Evolutionary conservation across 495 filamentous ascomycete genomes (phyloP).

Genomic region (Neurospora sp.): DNA sequence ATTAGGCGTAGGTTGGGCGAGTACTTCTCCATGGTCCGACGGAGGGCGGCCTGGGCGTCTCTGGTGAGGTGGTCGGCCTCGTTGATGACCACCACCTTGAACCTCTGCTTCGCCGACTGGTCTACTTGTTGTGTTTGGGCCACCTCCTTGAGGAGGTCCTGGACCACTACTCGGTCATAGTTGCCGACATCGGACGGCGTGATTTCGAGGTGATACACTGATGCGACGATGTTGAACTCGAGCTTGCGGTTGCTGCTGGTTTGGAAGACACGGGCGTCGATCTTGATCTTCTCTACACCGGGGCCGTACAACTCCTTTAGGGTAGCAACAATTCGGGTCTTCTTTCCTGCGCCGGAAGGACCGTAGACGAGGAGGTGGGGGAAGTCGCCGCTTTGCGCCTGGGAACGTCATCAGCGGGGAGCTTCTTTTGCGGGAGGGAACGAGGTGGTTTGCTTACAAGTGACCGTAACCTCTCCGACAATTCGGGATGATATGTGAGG

Average conservation of each 20-base stretch:
- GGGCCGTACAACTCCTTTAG: slow-evolving; percentile 86
- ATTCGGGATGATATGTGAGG: slow-evolving; percentile 78
- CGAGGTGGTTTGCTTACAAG: slow-evolving; percentile 48
- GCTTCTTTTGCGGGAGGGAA: not conserved
- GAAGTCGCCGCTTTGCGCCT: slow-evolving; percentile 96
- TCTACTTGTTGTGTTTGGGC: slow-evolving; percentile 98
- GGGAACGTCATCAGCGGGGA: slow-evolving; percentile 4
- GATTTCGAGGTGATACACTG: slow-evolving; percentile 94
- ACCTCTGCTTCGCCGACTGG: slow-evolving; percentile 72
- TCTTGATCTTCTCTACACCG: slow-evolving; percentile 94
- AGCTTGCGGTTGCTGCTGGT: slow-evolving; percentile 92
- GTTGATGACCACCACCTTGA: slow-evolving; percentile 98
- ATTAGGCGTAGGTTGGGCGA: slow-evolving; percentile 88
- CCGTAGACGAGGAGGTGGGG: slow-evolving; percentile 95
- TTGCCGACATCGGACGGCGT: slow-evolving; percentile 96
- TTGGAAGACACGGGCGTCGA: slow-evolving; percentile 91
- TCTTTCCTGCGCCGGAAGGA: slow-evolving; percentile 92
- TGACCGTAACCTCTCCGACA: slow-evolving; percentile 78
- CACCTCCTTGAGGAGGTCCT: slow-evolving; percentile 93
- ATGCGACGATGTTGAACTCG: slow-evolving; percentile 96
- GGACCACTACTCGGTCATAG: slow-evolving; percentile 89
- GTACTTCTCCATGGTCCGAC: slow-evolving; percentile 99
- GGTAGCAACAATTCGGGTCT: slow-evolving; percentile 90
- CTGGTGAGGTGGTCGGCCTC: slow-evolving; percentile 93
- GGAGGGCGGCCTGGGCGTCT: slow-evolving; percentile 90